Base-by-base conservation (phyloP, 495 filamentous ascomycete species). In the Coniosporium apollinis region DNA sequence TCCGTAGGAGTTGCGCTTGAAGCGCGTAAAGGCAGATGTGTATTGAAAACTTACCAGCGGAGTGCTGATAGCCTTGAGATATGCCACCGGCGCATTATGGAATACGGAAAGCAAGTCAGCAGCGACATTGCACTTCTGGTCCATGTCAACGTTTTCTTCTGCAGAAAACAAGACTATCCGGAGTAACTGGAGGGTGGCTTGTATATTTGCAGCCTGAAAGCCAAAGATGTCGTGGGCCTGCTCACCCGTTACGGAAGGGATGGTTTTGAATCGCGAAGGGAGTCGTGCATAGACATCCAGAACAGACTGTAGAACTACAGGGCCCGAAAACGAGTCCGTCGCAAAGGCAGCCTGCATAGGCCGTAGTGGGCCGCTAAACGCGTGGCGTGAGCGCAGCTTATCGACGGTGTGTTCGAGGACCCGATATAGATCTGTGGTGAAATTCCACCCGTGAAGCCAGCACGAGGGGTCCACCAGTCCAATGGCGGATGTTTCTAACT, bases 391-490 rank as follows among this genome's bases (percentile, higher is more conserved):
- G 5, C 33, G 33, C 9, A 56, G 47, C 14, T 48, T 49, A 45
- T 58, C 57, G 2, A 66, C 46, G 0, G 57, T 52, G 34, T 67
- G 58, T 39, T 69, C 62, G 7, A 69, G 39, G 8, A 67, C 33
- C 5, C 64, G 58, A 43, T 67, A 67, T 1, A 67, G 51, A 38
- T 69, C 62, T 0, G 61, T 66, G 14, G 54, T 59, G 36, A 66
- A 69, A 34, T 69, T 67, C 61, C 62, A 67, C 5, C 64, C 65
- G 19, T 52, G 55, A 13, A 69, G 44, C 65, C 65, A 69, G n/a
- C 47, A 49, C 10, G 37, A 29, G 16, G 24, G 35, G 9, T 18
- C 26, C 7, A 29, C 31, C 22, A 54, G 53, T 15, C 58, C 60
- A 0, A 39, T 29, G 11, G 29, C 35, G 4, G n/a, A n/a, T n/a